phyloP scores from a whole-genome alignment of 352 stramenopile species.

The Globisporangium cystogenes region DNA sequence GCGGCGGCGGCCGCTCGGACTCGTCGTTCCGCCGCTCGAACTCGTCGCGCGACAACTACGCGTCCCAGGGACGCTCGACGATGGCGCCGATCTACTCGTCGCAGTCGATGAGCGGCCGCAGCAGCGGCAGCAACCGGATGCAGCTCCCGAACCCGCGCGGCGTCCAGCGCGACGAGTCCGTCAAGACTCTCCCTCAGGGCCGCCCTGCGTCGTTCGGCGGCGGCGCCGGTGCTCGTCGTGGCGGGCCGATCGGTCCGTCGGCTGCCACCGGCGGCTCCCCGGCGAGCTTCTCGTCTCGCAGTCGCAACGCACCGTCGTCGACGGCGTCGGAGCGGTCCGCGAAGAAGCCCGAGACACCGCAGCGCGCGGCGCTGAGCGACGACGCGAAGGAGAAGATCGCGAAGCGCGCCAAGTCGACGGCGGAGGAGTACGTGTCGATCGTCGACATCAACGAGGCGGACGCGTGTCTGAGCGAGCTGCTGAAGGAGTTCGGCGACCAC shows the following conservation, averaged over 20 bases:
- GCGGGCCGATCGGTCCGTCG: constrained; percentile 3
- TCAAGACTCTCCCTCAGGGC: constrained; percentile 51
- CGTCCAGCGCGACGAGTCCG: constrained; percentile 53
- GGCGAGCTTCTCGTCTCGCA: constrained; percentile 24
- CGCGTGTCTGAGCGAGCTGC: constrained; percentile 47
- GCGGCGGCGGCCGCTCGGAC: constrained; percentile 10
- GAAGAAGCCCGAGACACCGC: constrained; percentile 30
- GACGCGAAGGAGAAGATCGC: constrained; percentile 57
- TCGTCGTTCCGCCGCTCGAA: constrained; percentile 34
- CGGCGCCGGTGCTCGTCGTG: constrained; percentile 11
- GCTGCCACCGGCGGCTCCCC: constrained; percentile 21
- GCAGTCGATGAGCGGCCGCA: constrained; percentile 43
- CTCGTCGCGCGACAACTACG: constrained; percentile 52
- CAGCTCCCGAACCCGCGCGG: constrained; percentile 27
- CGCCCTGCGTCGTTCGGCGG: constrained; percentile 43
- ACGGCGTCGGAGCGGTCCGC: constrained; percentile 9
- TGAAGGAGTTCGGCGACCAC: constrained; percentile 64
- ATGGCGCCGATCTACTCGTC: constrained; percentile 57
- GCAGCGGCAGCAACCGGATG: constrained; percentile 32
- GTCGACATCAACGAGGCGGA: constrained; percentile 66
- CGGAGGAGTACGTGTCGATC: constrained; percentile 76
- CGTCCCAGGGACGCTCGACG: constrained; percentile 28
- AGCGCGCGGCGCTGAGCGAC: constrained; percentile 42
- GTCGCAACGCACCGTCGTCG: constrained; percentile 12
- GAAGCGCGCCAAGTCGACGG: constrained; percentile 75